phyloP scores from a whole-genome alignment of 768 basidiomycete genomes.

The Podaxis sp. region DNA sequence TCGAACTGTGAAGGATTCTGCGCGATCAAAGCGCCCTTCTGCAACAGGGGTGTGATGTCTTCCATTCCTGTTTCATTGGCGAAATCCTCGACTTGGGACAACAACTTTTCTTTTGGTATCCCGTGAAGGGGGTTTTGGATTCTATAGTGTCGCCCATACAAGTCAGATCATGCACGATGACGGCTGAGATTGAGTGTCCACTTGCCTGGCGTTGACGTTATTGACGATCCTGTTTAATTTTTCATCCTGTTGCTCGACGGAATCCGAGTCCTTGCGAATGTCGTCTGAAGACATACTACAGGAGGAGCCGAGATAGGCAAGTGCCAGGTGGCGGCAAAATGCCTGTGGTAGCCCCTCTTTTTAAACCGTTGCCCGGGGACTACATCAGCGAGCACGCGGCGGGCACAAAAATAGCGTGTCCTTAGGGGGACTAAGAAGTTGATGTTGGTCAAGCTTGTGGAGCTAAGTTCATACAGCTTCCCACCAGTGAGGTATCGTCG shows the following conservation, averaged over 20 bases:
- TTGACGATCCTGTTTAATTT: conserved; percentile 15
- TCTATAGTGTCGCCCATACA: conserved; percentile 18
- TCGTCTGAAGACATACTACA: conserved; percentile 7
- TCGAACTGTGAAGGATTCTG: conserved; percentile 55
- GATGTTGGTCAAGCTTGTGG: not conserved
- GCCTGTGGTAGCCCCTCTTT: not conserved
- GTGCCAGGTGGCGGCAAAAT: not conserved
- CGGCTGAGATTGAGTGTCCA: not conserved
- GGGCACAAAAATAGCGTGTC: not conserved
- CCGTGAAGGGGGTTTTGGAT: conserved; percentile 44
- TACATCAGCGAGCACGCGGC: not conserved
- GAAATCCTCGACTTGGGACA: conserved; percentile 60
- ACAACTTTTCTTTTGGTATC: conserved; percentile 57
- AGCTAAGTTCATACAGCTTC: conserved; percentile 3
- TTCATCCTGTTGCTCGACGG: conserved; percentile 2
- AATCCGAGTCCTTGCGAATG: conserved; percentile 4
- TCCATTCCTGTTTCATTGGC: conserved; percentile 44
- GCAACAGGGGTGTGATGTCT: conserved; percentile 41
- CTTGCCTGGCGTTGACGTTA: conserved; percentile 20
- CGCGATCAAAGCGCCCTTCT: conserved; percentile 72
- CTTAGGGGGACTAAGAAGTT: conserved; percentile 10
- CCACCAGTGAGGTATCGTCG: not conserved
- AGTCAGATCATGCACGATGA: not conserved
- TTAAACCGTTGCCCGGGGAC: not conserved
- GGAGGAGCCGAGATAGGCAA: not conserved